Base-by-base conservation (phyloP, 176 grass and related monocot species). In the Triticum aestivum region DNA sequence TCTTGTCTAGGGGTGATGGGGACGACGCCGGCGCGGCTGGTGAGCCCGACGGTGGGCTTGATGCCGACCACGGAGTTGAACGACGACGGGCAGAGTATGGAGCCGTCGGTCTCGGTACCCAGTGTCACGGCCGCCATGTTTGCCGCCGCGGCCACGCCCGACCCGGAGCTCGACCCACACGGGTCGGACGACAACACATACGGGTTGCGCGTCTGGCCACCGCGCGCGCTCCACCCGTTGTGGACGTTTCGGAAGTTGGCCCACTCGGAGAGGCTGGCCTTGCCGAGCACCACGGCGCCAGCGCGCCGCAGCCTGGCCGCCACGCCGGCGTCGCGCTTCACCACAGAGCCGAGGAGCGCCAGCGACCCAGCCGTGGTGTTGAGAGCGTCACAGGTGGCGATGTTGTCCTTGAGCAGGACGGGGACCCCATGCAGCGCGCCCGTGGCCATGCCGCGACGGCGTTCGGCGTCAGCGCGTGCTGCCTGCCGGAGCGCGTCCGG, bases 281-380 rank as follows among this genome's bases (percentile, higher is more conserved):
- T 96, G 75, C 94, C 94, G 39, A 96, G 79, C 24, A 96, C 32
- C 33, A 96, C 63, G 15, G 85, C 87, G 7, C 94, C 94, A 4
- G 89, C 82, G 11, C 26, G 24, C 26, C 91, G 82, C 66, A 96
- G 91, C 49, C 85, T 38, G 38, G 47, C 18, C 1, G 67, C 91
- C 47, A 93, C 94, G 11, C 94, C 91, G 33, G 93, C 86, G 82
- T 93, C 94, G 7, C 84, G 87, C 12, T 11, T 33, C 33, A 79
- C 87, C 5, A 77, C 39, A 11, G 89, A 89, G 39, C 91, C 91
- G 29, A 96, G 87, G 39, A 96, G 87, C 35, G 94, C 89, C 4
- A 96, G 73, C 3, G 94, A 93, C 11, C 94, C 91, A 24, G 84
- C 94, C n/a, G 91, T 96, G 2, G 91, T 89, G 87, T 91, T 95